A percentile compares a stretch with the other conserved stretches of the same genome.
phyloP scores from a whole-genome alignment of 768 basidiomycete species.

The Boletus pseudopeckii region DNA sequence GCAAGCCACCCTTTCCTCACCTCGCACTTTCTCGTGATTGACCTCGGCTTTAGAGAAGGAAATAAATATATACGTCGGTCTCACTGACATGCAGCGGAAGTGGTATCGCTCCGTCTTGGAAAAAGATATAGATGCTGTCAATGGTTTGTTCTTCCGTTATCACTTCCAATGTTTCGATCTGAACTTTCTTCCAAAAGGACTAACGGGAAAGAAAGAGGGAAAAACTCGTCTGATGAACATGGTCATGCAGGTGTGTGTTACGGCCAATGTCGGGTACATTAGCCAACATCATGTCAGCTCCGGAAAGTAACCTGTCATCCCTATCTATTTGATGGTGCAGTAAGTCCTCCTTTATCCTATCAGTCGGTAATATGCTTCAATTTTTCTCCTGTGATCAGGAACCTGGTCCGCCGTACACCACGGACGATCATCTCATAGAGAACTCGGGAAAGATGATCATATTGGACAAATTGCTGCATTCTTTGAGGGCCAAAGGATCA shows the following conservation, averaged over 20 bases:
- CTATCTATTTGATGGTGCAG: conserved; percentile 91
- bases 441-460: conserved; percentile 98
- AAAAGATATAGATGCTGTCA: conserved; percentile 98
- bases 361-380: not conserved
- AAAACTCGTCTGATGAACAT: conserved; percentile 98
- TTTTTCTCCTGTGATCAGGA: conserved; percentile 47
- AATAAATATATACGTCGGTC: conserved; percentile 96
- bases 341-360: conserved; percentile 29
- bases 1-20: conserved; percentile 37
- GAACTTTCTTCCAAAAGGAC: conserved; percentile 41
- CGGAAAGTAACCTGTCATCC: conserved; percentile 90
- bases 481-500: conserved; percentile 91
- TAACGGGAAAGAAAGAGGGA: conserved; percentile 97
- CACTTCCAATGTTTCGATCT: not conserved
- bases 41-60: conserved; percentile 71
- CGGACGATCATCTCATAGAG: conserved; percentile 92
- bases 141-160: conserved; percentile 49
- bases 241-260: conserved; percentile 85
- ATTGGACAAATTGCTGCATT: conserved; percentile 84
- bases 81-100: conserved; percentile 96
- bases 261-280: not conserved
- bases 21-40: not conserved
- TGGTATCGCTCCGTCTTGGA: conserved; percentile 96
- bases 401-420: conserved; percentile 97
- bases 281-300: conserved; percentile 34